Conservation (phyloP, 2,329 filamentous ascomycete genomes). For the Capronia americana region DNA sequence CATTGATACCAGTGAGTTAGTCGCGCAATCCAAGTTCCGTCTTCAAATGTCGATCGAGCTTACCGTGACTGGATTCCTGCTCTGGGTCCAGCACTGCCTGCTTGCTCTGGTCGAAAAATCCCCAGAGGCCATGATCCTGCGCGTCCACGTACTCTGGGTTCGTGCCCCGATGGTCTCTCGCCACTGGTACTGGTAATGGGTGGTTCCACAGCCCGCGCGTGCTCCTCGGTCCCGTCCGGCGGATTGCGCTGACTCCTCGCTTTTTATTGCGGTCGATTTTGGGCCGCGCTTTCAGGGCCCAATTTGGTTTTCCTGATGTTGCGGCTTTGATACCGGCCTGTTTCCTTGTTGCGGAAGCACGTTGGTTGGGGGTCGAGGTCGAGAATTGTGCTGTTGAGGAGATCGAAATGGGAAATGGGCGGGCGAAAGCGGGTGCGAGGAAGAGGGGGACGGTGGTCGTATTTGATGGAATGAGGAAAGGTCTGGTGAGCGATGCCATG, state of each 20-base stretch:
- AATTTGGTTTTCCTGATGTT: slow-evolving; percentile 13
- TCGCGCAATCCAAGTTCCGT: neutral
- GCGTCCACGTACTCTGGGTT: slow-evolving; percentile 61
- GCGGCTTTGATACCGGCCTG: neutral
- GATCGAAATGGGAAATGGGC: slow-evolving; percentile 21
- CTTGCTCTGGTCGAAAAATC: slow-evolving; percentile 79
- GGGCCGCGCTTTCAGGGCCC: slow-evolving; percentile 43
- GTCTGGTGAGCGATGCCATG: slow-evolving; percentile 28
- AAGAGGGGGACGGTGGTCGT: slow-evolving; percentile 46
- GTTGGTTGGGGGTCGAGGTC: slow-evolving; percentile 25
- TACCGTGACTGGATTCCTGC: slow-evolving; percentile 73
- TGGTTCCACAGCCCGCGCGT: slow-evolving; percentile 75
- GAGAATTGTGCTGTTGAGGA: slow-evolving; percentile 9
- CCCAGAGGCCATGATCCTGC: slow-evolving; percentile 85
- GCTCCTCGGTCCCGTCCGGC: slow-evolving; percentile 75
- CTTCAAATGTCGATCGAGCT: slow-evolving; percentile 30
- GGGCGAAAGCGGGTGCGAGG: slow-evolving; percentile 48
- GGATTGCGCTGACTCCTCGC: slow-evolving; percentile 81
- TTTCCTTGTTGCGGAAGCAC: slow-evolving; percentile 34
- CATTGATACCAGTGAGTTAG: slow-evolving; percentile 9
- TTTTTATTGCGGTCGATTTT: slow-evolving; percentile 74
- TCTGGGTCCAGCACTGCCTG: slow-evolving; percentile 74
- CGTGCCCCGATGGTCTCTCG: slow-evolving; percentile 55
- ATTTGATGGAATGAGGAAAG: slow-evolving; percentile 11
- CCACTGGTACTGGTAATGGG: slow-evolving; percentile 73